Base-by-base conservation (phyloP, 345 rosid genomes). In the Aquilaria malaccensis region DNA sequence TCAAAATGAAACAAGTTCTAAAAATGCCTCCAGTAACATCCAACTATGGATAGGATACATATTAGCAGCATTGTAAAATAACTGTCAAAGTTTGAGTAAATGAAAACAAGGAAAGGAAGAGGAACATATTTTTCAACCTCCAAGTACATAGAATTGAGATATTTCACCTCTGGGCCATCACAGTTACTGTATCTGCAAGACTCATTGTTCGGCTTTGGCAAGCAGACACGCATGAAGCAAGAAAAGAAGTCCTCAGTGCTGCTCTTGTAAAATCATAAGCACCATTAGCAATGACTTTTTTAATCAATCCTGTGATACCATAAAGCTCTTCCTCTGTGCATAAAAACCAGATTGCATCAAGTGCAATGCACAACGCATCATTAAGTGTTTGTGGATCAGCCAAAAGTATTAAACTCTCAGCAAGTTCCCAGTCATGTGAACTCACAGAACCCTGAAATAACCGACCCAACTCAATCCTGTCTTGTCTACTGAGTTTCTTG, bases 191-290 rank as follows among this genome's bases (percentile, higher is more conserved):
- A 75, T 93, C 98, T 41, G 87, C 79, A 45, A 87, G 88, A 73
- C 91, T 85, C 83, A 84, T 77, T 2, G 87, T 85, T 61, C 87
- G 81, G 68, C 87, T 88, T 69, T 80, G 97, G 75, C 97, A 93
- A 33, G 98, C 94, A 2, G 97, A 93, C 68, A 89, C 97, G 60
- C 97, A 93, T 1, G 98, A 89, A 59, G 98, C 98, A 61, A 93
- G 84, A 83, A 93, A 93, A 0, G 97, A 93, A 69, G 98, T 87
- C 68, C 98, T 81, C 46, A 93, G 89, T 29, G 91, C 91, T 63
- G 98, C 97, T 93, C 98, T 85, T 29, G 97, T 84, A 67, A 87
- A 89, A 76, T 93, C 97, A 73, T 84, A 82, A 77, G 98, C 97
- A 74, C 98, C 98, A 67, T 74, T 83, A 14, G 83, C 73, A 58